Evolutionary conservation across 208 protist species (phyloP).

Genomic region (Trypanosoma mega): DNA sequence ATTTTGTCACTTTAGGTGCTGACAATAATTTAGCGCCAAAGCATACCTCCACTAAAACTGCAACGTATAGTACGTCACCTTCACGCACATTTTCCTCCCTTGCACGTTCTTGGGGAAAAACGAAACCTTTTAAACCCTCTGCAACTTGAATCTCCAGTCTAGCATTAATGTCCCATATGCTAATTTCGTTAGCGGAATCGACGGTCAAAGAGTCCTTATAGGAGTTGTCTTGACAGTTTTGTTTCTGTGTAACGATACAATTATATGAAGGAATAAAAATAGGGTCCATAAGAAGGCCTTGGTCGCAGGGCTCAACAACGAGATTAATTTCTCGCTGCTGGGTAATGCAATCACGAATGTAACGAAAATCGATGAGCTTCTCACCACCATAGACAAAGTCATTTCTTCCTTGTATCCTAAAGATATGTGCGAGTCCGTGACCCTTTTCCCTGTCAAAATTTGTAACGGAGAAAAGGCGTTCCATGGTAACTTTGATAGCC

Average conservation of each 20-base stretch:
- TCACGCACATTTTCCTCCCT: constrained; percentile 54
- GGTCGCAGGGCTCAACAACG: constrained; percentile 37
- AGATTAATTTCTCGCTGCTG: constrained; percentile 51
- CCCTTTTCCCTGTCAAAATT: constrained; percentile 29
- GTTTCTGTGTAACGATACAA: constrained; percentile 27
- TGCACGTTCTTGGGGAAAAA: constrained; percentile 24
- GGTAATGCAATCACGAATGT: constrained; percentile 53
- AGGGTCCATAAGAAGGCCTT: constrained; percentile 31
- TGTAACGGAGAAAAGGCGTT: constrained; percentile 26
- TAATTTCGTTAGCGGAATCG: constrained; percentile 30
- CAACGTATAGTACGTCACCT: constrained; percentile 38
- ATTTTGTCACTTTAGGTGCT: constrained; percentile 42
- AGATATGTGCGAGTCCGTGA: constrained; percentile 35
- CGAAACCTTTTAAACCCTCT: constrained; percentile 34
- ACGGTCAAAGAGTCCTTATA: background rate
- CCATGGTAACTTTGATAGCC: constrained; percentile 39
- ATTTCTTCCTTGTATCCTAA: constrained; percentile 53
- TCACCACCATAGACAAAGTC: constrained; percentile 65
- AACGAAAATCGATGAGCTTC: constrained; percentile 52
- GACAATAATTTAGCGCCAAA: constrained; percentile 44
- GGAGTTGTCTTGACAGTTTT: constrained; percentile 22
- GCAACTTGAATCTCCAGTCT: constrained; percentile 36
- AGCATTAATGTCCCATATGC: constrained; percentile 41
- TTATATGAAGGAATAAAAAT: constrained; percentile 48
- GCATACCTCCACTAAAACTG: constrained; percentile 50